phyloP scores from a whole-genome alignment of 1,139 yeast genomes.

The Geotrichum aggregatum region DNA sequence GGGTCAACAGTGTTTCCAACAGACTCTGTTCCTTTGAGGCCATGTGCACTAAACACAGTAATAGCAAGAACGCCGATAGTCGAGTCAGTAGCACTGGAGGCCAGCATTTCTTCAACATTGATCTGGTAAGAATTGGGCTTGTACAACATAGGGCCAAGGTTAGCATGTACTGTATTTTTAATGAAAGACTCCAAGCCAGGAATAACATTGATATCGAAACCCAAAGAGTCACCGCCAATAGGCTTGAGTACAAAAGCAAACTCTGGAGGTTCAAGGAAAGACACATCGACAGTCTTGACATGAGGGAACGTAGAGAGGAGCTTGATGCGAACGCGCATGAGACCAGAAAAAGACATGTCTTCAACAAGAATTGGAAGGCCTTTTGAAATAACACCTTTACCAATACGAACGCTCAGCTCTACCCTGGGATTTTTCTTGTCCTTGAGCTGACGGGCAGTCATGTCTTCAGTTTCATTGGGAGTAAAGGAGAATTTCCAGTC shows the following conservation, averaged over 20 bases:
- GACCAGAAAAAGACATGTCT: conserved; percentile 58
- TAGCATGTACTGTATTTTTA: conserved; percentile 77
- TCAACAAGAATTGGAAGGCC: conserved; percentile 43
- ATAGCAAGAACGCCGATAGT: conserved; percentile 83
- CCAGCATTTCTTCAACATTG: conserved; percentile 82
- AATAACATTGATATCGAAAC: conserved; percentile 78
- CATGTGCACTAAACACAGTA: conserved; percentile 61
- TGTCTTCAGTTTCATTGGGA: conserved; percentile 79
- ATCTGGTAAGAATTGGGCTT: conserved; percentile 88
- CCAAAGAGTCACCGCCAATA: conserved; percentile 73
- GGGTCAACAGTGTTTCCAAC: conserved; percentile 86
- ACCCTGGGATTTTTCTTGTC: conserved; percentile 77
- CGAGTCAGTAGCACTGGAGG: conserved; percentile 75
- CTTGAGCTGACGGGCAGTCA: conserved; percentile 77
- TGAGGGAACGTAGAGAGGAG: conserved; percentile 91
- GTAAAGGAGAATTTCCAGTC: conserved; percentile 89
- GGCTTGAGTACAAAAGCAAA: conserved; percentile 76
- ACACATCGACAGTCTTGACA: conserved; percentile 80
- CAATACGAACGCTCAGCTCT: conserved; percentile 41
- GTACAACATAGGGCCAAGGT: conserved; percentile 81
- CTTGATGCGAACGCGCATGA: conserved; percentile 75
- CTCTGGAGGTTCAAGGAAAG: conserved; percentile 78
- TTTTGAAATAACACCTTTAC: conserved; percentile 43
- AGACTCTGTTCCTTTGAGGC: conserved; percentile 60
- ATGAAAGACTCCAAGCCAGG: conserved; percentile 84